Conservation (phyloP, 164 flowering plant species). For the Tetracentron sinense region DNA sequence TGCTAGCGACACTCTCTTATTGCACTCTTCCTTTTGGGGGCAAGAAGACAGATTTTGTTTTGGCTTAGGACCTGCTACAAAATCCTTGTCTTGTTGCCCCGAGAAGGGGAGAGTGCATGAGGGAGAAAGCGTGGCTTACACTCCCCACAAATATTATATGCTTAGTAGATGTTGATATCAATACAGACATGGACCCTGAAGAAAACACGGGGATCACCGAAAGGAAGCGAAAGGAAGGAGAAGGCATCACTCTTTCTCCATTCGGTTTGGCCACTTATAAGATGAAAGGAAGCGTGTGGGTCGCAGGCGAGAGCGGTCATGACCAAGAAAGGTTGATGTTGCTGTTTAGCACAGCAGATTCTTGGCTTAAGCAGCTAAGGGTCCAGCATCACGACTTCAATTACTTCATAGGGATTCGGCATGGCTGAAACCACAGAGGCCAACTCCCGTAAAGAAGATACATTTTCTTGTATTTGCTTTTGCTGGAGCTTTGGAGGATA, state of each 20-base stretch:
- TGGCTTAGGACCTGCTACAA: too few relatives aligned
- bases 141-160: too few relatives aligned
- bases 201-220: constrained; percentile 30
- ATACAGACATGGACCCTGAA: constrained; percentile 48
- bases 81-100: too few relatives aligned
- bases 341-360: constrained; percentile 77
- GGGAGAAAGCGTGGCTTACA: too few relatives aligned
- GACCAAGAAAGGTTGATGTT: constrained; percentile 72
- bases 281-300: constrained; percentile 93
- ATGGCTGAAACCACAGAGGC: constrained; percentile 28
- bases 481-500: neutral
- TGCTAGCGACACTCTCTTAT: too few relatives aligned
- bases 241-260: constrained; percentile 56
- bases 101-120: too few relatives aligned
- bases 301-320: constrained; percentile 45
- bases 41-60: too few relatives aligned
- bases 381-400: too few relatives aligned
- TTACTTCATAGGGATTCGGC: constrained; percentile 66
- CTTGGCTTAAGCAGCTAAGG: too few relatives aligned
- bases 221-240: constrained; percentile 49
- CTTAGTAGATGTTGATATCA: too few relatives aligned
- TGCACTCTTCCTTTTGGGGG: too few relatives aligned
- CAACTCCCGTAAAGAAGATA: neutral
- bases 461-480: neutral
- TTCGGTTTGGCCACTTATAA: too few relatives aligned